These are phyloP conservation scores for Russula lepida DNA, from an alignment of 768 basidiomycete species.

Conservation along the genomic window DNA sequence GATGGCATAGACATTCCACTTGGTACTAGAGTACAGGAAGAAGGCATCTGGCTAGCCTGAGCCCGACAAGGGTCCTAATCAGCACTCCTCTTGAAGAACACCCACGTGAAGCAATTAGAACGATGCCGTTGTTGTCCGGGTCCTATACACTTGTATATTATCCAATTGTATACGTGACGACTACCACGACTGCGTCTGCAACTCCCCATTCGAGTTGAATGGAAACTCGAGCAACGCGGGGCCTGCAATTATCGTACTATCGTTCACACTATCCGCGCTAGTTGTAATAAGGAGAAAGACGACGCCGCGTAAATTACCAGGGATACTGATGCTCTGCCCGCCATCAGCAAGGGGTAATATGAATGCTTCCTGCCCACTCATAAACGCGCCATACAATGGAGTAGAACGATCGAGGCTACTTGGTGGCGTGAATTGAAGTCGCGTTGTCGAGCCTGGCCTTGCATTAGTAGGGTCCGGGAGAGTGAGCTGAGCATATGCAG, in stretches of 20 bases:
- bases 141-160: not conserved
- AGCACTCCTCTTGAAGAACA: not conserved
- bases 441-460: constrained; percentile 10
- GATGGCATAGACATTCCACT: too few relatives aligned
- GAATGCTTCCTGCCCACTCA: constrained; percentile 16
- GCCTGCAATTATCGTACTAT: constrained; percentile 17
- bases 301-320: constrained; percentile 8
- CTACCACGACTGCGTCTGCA: not conserved
- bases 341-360: constrained; percentile 14
- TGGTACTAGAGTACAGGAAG: too few relatives aligned
- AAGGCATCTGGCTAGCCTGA: too few relatives aligned
- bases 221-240: constrained; percentile 19
- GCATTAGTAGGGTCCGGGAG: constrained; percentile 21
- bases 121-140: not conserved
- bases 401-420: not conserved
- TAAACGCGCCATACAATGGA: constrained; percentile 17
- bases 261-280: constrained; percentile 7
- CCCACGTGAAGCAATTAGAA: not conserved
- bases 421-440: constrained; percentile 4
- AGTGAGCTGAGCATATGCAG: constrained; percentile 44
- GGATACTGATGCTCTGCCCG: constrained; percentile 10
- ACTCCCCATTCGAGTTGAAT: constrained; percentile 5
- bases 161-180: not conserved
- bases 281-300: constrained; percentile 16
- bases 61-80: not conserved